phyloP scores from a whole-genome alignment of 306 rosid genomes.

The Arachis stenosperma region DNA sequence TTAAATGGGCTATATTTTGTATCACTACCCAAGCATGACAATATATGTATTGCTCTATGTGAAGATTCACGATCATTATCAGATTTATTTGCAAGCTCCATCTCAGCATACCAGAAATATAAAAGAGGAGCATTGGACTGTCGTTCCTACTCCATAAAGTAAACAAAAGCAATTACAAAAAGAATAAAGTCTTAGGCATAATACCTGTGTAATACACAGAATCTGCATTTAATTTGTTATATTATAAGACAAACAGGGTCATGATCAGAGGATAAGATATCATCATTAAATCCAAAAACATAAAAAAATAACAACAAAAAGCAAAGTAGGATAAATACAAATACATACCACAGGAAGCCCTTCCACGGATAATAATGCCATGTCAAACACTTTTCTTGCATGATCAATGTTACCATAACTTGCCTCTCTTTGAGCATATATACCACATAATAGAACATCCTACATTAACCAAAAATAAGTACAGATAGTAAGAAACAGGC shows the following conservation, averaged over 20 bases:
- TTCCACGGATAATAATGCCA: conserved; percentile 82
- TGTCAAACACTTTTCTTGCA: conserved; percentile 94
- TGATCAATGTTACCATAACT: conserved; percentile 74
- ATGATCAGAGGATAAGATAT: background rate
- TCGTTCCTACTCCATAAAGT: conserved; percentile 60
- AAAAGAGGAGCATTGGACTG: conserved; percentile 71
- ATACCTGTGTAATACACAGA: conserved; percentile 3
- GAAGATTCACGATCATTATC: conserved; percentile 47
- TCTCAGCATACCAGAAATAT: conserved; percentile 93
- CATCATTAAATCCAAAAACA: background rate
- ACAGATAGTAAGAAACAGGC: conserved; percentile 18
- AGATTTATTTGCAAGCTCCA: conserved; percentile 63
- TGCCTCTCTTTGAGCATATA: conserved; percentile 94
- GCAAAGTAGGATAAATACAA: conserved; percentile 17
- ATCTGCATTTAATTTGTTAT: background rate
- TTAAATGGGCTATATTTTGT: conserved; percentile 66
- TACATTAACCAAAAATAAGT: conserved; percentile 39
- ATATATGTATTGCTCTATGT: conserved; percentile 66
- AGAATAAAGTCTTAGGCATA: conserved; percentile 20
- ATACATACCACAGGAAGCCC: conserved; percentile 76
- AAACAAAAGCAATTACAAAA: conserved; percentile 26
- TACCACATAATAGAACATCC: conserved; percentile 92
- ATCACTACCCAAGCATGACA: conserved; percentile 84
- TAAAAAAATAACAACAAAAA: background rate
- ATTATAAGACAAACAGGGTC: background rate